These are phyloP conservation scores for Metarhizium brunneum DNA, from an alignment of 2,329 filamentous ascomycete species.

Conservation along the genomic window DNA sequence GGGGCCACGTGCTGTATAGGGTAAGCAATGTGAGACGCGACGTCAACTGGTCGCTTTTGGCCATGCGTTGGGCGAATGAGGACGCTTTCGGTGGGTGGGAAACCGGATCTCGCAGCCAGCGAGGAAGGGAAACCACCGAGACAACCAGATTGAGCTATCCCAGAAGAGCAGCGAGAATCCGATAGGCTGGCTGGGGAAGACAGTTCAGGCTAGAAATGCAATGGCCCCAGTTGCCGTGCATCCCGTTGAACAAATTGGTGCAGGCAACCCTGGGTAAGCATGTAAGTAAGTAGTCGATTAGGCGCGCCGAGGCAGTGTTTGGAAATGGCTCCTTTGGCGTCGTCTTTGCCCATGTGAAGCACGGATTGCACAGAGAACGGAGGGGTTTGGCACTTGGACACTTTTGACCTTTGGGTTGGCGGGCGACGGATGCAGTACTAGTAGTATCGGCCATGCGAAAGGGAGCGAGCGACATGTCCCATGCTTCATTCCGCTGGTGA, in stretches of 20 bases:
- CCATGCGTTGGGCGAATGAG: no score
- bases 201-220: no score
- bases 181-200: background rate
- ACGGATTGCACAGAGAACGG: background rate
- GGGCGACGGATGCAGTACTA: background rate
- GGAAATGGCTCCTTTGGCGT: background rate
- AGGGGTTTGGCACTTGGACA: background rate
- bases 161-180: conserved; percentile 2
- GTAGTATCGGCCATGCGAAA: background rate
- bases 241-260: no score
- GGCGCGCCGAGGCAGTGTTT: conserved; percentile 3
- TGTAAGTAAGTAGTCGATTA: background rate
- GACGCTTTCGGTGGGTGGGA: no score
- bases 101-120: no score
- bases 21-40: background rate
- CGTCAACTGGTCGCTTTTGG: no score
- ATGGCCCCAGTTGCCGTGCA: no score
- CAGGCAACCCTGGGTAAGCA: no score
- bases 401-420: background rate
- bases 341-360: background rate
- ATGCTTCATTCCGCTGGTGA: background rate
- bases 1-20: background rate
- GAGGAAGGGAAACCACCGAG: no score
- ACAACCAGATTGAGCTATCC: background rate
- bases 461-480: no score